These are phyloP conservation scores for Plasmopara muralis DNA, from an alignment of 352 stramenopile species.

Conservation along the genomic window DNA sequence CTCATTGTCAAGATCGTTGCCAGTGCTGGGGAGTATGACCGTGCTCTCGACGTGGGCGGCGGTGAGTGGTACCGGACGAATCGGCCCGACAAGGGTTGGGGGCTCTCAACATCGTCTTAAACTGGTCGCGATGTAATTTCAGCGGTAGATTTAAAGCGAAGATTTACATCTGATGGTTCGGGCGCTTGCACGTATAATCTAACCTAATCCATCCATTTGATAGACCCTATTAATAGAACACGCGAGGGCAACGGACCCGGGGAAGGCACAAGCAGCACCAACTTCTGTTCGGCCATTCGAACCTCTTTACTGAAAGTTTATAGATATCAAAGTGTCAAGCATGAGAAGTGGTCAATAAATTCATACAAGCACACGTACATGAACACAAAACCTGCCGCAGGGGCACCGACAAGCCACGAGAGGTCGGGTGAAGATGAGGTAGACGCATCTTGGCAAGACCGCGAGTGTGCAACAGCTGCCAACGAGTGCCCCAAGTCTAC, in stretches of 20 bases:
- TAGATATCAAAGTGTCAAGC: no score
- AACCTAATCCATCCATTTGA: constrained; percentile 79
- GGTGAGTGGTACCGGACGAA: constrained; percentile 84
- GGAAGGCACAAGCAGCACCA: constrained; percentile 80
- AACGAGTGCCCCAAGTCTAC: constrained; percentile 66
- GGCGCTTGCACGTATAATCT: no score
- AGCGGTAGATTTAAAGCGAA: no score
- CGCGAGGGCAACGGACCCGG: constrained; percentile 70
- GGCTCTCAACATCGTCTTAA: constrained; percentile 8
- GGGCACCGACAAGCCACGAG: constrained; percentile 52
- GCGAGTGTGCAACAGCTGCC: constrained; percentile 55
- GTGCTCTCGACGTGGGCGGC: constrained; percentile 76
- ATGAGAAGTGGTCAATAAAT: no score
- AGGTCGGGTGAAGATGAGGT: constrained; percentile 38
- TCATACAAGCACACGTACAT: constrained; percentile 37
- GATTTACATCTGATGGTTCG: no score
- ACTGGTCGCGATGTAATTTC: no score
- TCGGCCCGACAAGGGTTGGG: constrained; percentile 63
- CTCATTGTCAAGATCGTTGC: constrained; percentile 78
- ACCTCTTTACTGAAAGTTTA: constrained; percentile 56
- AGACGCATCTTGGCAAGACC: constrained; percentile 29
- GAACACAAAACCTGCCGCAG: constrained; percentile 76
- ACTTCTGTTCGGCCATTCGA: constrained; percentile 60
- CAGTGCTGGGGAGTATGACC: constrained; percentile 74
- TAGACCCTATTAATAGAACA: constrained; percentile 71